Conservation (phyloP, 164 flowering plant genomes). For the Vitis rotundifolia region DNA sequence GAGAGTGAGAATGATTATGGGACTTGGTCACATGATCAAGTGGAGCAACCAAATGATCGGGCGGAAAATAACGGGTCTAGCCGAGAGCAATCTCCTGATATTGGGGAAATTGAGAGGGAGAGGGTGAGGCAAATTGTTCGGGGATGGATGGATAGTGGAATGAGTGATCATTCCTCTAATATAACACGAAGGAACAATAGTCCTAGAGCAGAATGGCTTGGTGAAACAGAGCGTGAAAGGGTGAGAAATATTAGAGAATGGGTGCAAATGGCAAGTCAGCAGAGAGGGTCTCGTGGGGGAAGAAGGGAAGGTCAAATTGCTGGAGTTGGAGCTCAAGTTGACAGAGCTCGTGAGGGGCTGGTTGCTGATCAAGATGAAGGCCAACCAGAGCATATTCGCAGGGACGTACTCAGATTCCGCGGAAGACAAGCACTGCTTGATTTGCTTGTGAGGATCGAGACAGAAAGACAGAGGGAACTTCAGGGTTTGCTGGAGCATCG, state of each 20-base stretch:
- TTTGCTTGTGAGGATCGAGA: slow-evolving; percentile 67
- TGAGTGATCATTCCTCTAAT: slow-evolving; percentile 52
- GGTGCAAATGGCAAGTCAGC: slow-evolving; percentile 84
- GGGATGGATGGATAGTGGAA: slow-evolving; percentile 83
- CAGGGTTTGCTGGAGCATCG: slow-evolving; percentile 68
- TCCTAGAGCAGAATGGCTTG: slow-evolving; percentile 73
- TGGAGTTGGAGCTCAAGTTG: slow-evolving; percentile 31
- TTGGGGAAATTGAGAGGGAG: slow-evolving; percentile 89
- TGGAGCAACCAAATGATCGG: slow-evolving; percentile 47
- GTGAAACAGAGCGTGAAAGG: slow-evolving; percentile 75
- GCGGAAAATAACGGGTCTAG: slow-evolving; percentile 62
- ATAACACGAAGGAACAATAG: slow-evolving; percentile 40
- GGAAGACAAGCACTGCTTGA: slow-evolving; percentile 79
- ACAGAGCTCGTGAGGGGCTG: slow-evolving; percentile 37
- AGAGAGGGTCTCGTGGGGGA: slow-evolving; percentile 50
- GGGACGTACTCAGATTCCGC: slow-evolving; percentile 65
- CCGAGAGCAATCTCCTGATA: slow-evolving; percentile 92
- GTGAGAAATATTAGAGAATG: slow-evolving; percentile 75
- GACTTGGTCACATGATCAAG: slow-evolving; percentile 69
- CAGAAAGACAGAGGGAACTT: slow-evolving; percentile 77
- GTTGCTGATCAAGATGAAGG: slow-evolving; percentile 54
- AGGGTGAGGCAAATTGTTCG: slow-evolving; percentile 79
- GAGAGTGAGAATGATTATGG: slow-evolving; percentile 90
- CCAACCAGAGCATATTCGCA: slow-evolving; percentile 62
- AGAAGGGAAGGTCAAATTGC: slow-evolving; percentile 50